Base-by-base conservation (phyloP, 768 basidiomycete species). In the Mycena metata region DNA sequence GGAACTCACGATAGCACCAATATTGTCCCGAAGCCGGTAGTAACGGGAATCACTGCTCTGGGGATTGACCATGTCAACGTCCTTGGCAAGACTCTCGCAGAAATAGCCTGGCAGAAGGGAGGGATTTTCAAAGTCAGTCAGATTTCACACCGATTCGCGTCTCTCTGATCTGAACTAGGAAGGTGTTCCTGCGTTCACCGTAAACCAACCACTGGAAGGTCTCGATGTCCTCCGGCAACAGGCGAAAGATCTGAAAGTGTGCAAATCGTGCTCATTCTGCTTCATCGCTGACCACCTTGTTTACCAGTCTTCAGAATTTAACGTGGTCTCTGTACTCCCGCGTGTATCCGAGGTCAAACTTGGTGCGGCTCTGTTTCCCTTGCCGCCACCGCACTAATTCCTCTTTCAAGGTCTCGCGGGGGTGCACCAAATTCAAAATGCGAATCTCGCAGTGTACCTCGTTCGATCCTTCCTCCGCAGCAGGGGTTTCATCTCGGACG, bases 1-100 rank as follows among this genome's bases (percentile, higher is more conserved):
- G 98, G 98, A 12, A 85, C 87, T 23, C 94, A 94, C 75, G 98
- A 99, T 76, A 95, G 95, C 73, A 99, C 98, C 30, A 99, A 99
- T 72, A 89, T 97, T 68, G 95, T 99, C 13, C 96, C 96, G 0
- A 87, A 86, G 64, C 98, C 98, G 0, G 76, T 96, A n/a, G 92
- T 92, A 26, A 93, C 96, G 8, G 98, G 96, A 8, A 84, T 99
- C 24, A 94, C 96, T 11, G 87, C 95, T 5, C 84, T 99, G 15
- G 98, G 98, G 1, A 88, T 98, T 70, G 98, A 99, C 75, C 98
- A 99, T 80, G 89, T 93, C 47, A 82, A 85, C 62, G 89, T 98
- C 26, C 84, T 99, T 2, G 98, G 98, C 0, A 91, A 91, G 74
- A 98, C 96, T 0, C 79, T 99, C 5, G 79, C 83, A 39, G 94